These are phyloP conservation scores for Aspergillus cristatus DNA, from an alignment of 495 filamentous ascomycete genomes.

Conservation along the genomic window DNA sequence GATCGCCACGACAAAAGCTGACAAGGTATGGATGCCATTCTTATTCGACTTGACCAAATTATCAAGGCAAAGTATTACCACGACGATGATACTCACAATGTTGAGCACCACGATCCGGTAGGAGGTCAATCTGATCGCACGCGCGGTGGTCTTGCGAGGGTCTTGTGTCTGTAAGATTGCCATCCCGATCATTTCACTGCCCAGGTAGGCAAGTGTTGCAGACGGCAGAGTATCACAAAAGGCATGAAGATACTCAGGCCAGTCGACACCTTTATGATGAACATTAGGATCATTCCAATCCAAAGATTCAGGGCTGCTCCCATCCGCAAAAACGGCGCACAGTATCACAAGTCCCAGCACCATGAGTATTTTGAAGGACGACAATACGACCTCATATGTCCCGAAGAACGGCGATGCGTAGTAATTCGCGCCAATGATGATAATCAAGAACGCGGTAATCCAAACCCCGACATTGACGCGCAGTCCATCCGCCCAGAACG, in stretches of 20 bases:
- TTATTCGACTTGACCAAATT: slow-evolving; percentile 15
- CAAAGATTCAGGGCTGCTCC: slow-evolving; percentile 71
- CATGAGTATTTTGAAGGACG: slow-evolving; percentile 56
- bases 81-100: slow-evolving; percentile 36
- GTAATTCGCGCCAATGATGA: slow-evolving; percentile 54
- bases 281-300: slow-evolving; percentile 51
- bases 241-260: slow-evolving; percentile 41
- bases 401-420: slow-evolving; percentile 40
- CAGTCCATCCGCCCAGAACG: slow-evolving; percentile 53
- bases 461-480: slow-evolving; percentile 63
- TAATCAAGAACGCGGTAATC: slow-evolving; percentile 57
- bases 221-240: slow-evolving; percentile 68
- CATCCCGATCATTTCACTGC: slow-evolving; percentile 71
- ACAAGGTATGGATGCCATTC: slow-evolving; percentile 23
- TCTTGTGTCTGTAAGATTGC: slow-evolving; percentile 56
- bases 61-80: slow-evolving; percentile 38
- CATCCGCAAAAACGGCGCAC: slow-evolving; percentile 52
- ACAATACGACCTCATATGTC: slow-evolving; percentile 44
- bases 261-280: slow-evolving; percentile 13
- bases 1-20: slow-evolving; percentile 54
- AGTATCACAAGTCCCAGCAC: slow-evolving; percentile 60
- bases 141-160: slow-evolving; percentile 60
- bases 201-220: slow-evolving; percentile 72
- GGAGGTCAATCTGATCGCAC: slow-evolving; percentile 66
- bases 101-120: slow-evolving; percentile 80